Conservation (phyloP, 306 rosid species). For the Pyrus communis region DNA sequence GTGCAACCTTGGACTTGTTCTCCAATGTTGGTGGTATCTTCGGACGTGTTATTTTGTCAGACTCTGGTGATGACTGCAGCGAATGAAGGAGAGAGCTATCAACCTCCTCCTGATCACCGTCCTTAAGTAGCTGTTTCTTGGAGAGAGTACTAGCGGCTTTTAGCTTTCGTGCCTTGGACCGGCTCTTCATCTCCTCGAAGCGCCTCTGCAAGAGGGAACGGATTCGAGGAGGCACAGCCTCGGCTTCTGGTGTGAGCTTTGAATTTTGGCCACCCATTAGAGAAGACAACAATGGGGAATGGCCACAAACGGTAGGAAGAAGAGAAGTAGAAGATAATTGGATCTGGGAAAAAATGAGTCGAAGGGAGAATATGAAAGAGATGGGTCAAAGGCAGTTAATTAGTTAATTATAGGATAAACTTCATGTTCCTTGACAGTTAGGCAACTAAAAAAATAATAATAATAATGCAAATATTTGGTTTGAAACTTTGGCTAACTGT, state of each 20-base stretch:
- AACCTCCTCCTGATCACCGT: slow-evolving; percentile 14
- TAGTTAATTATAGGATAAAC: neutral
- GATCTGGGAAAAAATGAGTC: neutral
- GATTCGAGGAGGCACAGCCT: slow-evolving; percentile 20
- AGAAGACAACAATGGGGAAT: neutral
- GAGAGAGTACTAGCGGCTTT: slow-evolving; percentile 19
- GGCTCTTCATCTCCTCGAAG: slow-evolving; percentile 28
- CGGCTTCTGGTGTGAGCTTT: slow-evolving; percentile 31
- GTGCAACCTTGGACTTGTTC: neutral
- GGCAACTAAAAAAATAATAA: neutral
- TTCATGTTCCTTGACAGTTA: slow-evolving; percentile 8
- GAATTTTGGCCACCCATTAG: slow-evolving; percentile 62
- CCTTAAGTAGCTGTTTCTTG: slow-evolving; percentile 37
- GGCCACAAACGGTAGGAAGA: slow-evolving; percentile 1
- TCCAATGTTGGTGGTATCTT: slow-evolving; percentile 3
- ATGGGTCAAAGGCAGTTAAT: slow-evolving; percentile 3
- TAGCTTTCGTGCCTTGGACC: slow-evolving; percentile 1
- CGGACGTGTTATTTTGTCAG: neutral
- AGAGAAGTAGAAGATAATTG: neutral
- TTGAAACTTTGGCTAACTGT: neutral
- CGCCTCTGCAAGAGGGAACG: slow-evolving; percentile 21
- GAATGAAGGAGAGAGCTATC: neutral
- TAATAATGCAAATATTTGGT: neutral
- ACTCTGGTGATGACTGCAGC: neutral
- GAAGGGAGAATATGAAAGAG: slow-evolving; percentile 5